These are phyloP conservation scores for Hypoxylon sp. DNA, from an alignment of 2,329 filamentous ascomycete species.

Conservation along the genomic window DNA sequence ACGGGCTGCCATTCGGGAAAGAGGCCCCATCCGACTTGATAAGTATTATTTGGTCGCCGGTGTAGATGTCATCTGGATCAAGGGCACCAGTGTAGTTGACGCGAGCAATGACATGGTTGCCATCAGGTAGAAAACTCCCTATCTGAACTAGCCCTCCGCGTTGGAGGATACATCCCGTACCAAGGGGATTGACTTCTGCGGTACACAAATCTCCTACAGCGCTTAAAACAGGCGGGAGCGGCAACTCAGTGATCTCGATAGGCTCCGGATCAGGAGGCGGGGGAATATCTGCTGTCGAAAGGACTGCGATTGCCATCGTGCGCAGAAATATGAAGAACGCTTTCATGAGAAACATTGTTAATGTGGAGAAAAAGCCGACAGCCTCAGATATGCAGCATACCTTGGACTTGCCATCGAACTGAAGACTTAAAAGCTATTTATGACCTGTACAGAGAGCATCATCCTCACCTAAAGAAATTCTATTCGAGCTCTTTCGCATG, in stretches of 20 bases:
- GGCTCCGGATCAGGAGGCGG: constrained; percentile 33
- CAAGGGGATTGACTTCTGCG: constrained; percentile 21
- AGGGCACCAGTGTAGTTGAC: constrained; percentile 62
- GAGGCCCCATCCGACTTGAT: constrained; percentile 59
- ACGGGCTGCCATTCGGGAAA: constrained; percentile 62
- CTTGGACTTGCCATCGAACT: neutral
- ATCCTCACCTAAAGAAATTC: neutral
- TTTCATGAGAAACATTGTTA: constrained; percentile 18
- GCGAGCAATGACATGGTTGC: constrained; percentile 59
- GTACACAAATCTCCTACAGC: constrained; percentile 21
- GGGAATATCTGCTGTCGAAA: constrained; percentile 14
- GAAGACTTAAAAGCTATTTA: neutral
- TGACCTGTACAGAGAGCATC: neutral
- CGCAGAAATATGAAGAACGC: constrained; percentile 8
- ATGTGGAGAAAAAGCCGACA: neutral
- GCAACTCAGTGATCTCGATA: constrained; percentile 34
- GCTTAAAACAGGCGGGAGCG: constrained; percentile 30
- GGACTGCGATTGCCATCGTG: neutral
- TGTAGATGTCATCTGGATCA: constrained; percentile 60
- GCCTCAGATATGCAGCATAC: neutral
- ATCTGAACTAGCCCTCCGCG: constrained; percentile 44
- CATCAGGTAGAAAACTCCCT: constrained; percentile 60
- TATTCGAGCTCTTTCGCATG: neutral
- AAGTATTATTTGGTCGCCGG: constrained; percentile 60
- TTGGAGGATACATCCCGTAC: constrained; percentile 33